A percentile compares a stretch with the other conserved stretches of the same genome.
Evolutionary conservation across 2,329 filamentous ascomycete genomes (phyloP).

Genomic region (Didymella sp.): DNA sequence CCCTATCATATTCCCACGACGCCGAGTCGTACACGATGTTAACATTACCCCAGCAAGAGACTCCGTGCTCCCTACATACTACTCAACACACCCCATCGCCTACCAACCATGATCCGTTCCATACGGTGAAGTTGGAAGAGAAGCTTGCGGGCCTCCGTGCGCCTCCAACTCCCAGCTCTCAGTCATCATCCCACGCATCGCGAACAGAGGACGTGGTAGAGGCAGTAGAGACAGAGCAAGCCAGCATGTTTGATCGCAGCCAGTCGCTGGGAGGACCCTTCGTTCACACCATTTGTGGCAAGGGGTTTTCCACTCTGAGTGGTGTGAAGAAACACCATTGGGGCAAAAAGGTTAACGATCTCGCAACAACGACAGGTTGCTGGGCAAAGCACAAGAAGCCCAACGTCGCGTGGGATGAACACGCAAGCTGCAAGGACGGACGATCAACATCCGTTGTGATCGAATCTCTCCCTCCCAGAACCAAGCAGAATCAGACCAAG

Average conservation of each 20-base stretch:
- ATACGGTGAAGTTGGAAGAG: not conserved
- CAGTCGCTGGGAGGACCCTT: conserved; percentile 15
- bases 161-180: not conserved
- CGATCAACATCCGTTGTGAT: not conserved
- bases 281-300: conserved; percentile 43
- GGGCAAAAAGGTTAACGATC: conserved; percentile 33
- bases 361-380: conserved; percentile 39
- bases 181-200: not conserved
- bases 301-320: conserved; percentile 29
- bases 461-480: not conserved
- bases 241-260: not conserved
- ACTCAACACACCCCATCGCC: not conserved
- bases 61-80: not conserved
- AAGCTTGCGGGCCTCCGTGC: not conserved
- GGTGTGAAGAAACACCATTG: conserved; percentile 48
- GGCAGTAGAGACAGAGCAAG: not conserved
- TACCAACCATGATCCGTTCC: not conserved
- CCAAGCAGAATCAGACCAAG: not conserved
- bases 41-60: not conserved
- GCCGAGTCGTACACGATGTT: not conserved
- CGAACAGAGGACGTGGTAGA: not conserved
- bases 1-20: not conserved
- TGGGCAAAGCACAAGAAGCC: conserved; percentile 44
- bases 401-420: conserved; percentile 39
- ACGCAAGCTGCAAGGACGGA: conserved; percentile 36